Evolutionary conservation across 1,139 yeast genomes (phyloP).

Genomic region (Suhomyces bribrorum): DNA sequence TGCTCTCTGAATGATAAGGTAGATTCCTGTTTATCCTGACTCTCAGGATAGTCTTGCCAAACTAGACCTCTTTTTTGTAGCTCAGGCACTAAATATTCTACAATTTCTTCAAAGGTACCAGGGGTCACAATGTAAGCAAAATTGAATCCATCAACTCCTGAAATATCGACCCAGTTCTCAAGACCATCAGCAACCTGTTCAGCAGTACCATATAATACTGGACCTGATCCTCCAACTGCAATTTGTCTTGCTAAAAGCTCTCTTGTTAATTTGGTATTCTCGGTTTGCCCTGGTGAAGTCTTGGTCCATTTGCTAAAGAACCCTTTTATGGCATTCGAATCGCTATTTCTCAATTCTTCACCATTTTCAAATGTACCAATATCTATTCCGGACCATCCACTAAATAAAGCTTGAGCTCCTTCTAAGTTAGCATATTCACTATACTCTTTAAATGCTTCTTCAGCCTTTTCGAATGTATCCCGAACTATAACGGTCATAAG

Average conservation of each 20-base stretch:
- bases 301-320: constrained; percentile 36
- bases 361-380: constrained; percentile 30
- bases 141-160: constrained; percentile 34
- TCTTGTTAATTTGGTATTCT: constrained; percentile 26
- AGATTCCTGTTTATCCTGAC: neutral
- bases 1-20: constrained; percentile 24
- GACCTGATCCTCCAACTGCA: constrained; percentile 32
- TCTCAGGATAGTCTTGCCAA: constrained; percentile 32
- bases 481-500: constrained; percentile 36
- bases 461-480: constrained; percentile 39
- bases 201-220: constrained; percentile 28
- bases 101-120: constrained; percentile 30
- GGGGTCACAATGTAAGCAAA: constrained; percentile 31
- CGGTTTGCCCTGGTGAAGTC: constrained; percentile 28
- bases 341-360: constrained; percentile 30
- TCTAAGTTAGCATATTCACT: constrained; percentile 37
- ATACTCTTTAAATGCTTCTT: constrained; percentile 29
- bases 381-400: constrained; percentile 43
- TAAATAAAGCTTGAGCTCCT: constrained; percentile 41
- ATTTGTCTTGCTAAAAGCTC: constrained; percentile 29
- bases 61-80: constrained; percentile 27
- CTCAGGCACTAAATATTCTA: constrained; percentile 29
- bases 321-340: constrained; percentile 32
- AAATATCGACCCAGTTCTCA: constrained; percentile 32
- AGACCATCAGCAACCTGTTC: constrained; percentile 29